Evolutionary conservation across 441 rosid species (phyloP).

Genomic region (Jatropha podagrica): DNA sequence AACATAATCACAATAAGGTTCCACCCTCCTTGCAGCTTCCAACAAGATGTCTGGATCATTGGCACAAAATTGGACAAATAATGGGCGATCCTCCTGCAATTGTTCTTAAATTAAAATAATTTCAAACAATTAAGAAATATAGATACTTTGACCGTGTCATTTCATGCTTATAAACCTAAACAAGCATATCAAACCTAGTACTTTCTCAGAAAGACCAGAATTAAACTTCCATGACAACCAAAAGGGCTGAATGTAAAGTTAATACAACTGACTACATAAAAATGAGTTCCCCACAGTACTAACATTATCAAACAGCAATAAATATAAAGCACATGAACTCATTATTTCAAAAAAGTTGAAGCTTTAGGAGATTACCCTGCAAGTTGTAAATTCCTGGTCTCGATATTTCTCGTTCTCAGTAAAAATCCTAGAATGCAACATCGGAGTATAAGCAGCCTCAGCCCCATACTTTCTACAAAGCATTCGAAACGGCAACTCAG

Average conservation of each 20-base stretch:
- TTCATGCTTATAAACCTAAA: neutral
- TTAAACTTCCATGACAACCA: neutral
- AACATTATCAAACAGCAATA: neutral
- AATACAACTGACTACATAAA: neutral
- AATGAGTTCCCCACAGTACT: neutral
- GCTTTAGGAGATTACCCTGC: slow-evolving; percentile 46
- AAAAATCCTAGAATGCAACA: slow-evolving; percentile 84
- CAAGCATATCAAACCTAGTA: neutral
- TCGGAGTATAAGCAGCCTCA: slow-evolving; percentile 84
- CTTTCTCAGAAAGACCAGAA: neutral
- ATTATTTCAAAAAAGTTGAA: neutral
- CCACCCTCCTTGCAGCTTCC: slow-evolving; percentile 81
- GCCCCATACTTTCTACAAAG: slow-evolving; percentile 94
- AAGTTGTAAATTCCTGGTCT: slow-evolving; percentile 72
- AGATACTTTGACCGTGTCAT: neutral
- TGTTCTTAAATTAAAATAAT: neutral
- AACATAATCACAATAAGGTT: slow-evolving; percentile 78
- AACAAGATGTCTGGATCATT: slow-evolving; percentile 78
- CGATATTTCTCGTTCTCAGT: slow-evolving; percentile 76
- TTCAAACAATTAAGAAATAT: neutral
- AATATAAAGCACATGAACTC: neutral
- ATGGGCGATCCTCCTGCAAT: slow-evolving; percentile 91
- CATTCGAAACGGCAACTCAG: slow-evolving; percentile 91
- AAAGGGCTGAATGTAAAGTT: neutral
- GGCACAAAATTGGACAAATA: slow-evolving; percentile 94